Conservation (phyloP, 768 basidiomycete species). For the Leccinum incarnatum region DNA sequence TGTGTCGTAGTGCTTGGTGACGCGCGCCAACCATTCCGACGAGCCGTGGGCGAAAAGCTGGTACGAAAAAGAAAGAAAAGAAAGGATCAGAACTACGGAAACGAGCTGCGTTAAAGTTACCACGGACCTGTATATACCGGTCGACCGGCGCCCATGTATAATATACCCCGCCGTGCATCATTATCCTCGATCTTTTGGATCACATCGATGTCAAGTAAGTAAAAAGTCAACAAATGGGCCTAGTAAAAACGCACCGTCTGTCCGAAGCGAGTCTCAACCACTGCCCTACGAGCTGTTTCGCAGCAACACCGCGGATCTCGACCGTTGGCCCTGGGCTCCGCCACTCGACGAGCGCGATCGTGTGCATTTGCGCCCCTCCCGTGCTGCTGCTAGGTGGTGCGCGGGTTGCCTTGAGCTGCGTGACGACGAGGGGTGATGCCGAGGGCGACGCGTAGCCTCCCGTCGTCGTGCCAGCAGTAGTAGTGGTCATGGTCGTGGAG, state of each 20-base stretch:
- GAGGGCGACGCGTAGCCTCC: background rate
- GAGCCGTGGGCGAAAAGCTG: slow-evolving; percentile 49
- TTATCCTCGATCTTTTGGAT: slow-evolving; percentile 39
- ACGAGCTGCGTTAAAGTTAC: background rate
- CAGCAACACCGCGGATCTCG: slow-evolving; percentile 50
- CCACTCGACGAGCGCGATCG: slow-evolving; percentile 61
- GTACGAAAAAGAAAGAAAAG: background rate
- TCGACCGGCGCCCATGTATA: slow-evolving; percentile 59
- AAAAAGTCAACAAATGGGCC: background rate
- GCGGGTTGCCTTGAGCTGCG: slow-evolving; percentile 39
- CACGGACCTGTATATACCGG: slow-evolving; percentile 41
- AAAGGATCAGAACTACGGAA: background rate
- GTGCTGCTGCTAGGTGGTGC: slow-evolving; percentile 16
- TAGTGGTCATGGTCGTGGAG: slow-evolving; percentile 35
- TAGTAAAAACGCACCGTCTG: slow-evolving; percentile 32
- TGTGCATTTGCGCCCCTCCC: slow-evolving; percentile 19
- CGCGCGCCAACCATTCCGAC: slow-evolving; percentile 44
- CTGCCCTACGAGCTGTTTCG: slow-evolving; percentile 46
- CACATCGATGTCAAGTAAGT: background rate
- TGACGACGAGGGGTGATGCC: background rate
- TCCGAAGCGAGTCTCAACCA: slow-evolving; percentile 58
- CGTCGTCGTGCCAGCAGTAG: background rate
- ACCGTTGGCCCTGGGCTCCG: slow-evolving; percentile 40
- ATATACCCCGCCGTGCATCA: slow-evolving; percentile 47
- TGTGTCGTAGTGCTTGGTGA: slow-evolving; percentile 44